Conservation (phyloP, 1,284 basidiomycete species). For the Taiwanofungus camphoratus region DNA sequence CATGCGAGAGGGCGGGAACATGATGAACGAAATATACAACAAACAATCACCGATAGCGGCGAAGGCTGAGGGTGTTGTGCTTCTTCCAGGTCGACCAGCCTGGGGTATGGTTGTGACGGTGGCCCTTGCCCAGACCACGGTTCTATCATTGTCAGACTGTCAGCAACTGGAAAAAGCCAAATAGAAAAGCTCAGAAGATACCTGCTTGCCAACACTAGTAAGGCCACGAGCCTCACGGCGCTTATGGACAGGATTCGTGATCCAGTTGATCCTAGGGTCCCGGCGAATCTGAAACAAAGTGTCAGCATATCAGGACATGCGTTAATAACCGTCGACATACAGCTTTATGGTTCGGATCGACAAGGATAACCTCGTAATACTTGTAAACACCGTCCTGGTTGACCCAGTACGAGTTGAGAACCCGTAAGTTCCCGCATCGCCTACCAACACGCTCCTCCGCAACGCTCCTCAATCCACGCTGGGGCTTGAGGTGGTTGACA, state of each 20-base stretch:
- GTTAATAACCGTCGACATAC: slow-evolving; percentile 33
- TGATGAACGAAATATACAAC: slow-evolving; percentile 26
- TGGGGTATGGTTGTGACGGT: slow-evolving; percentile 92
- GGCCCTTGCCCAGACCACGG: slow-evolving; percentile 93
- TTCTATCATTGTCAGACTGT: no score
- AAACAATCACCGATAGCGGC: slow-evolving; percentile 85
- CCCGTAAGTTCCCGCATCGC: slow-evolving; percentile 94
- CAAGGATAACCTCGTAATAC: slow-evolving; percentile 98
- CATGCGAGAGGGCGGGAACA: slow-evolving; percentile 22
- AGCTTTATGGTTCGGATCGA: slow-evolving; percentile 91
- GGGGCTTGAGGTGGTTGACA: slow-evolving; percentile 99
- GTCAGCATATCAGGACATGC: no score
- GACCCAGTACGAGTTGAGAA: slow-evolving; percentile 99
- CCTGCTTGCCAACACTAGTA: slow-evolving; percentile 93
- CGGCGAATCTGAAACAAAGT: slow-evolving; percentile 72
- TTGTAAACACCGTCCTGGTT: slow-evolving; percentile 99
- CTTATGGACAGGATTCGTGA: slow-evolving; percentile 97
- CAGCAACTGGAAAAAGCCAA: slow-evolving; percentile 6
- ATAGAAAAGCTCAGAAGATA: slow-evolving; percentile 30
- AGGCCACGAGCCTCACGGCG: slow-evolving; percentile 97
- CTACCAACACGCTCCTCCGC: slow-evolving; percentile 98
- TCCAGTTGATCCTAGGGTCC: slow-evolving; percentile 98
- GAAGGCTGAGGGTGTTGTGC: slow-evolving; percentile 97
- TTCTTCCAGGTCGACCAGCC: slow-evolving; percentile 92
- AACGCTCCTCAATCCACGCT: slow-evolving; percentile 87